Percentiles rank a stretch among this genome's conserved stretches.
phyloP scores from a whole-genome alignment of 805 yeast species.

The Debaryomyces maramus region DNA sequence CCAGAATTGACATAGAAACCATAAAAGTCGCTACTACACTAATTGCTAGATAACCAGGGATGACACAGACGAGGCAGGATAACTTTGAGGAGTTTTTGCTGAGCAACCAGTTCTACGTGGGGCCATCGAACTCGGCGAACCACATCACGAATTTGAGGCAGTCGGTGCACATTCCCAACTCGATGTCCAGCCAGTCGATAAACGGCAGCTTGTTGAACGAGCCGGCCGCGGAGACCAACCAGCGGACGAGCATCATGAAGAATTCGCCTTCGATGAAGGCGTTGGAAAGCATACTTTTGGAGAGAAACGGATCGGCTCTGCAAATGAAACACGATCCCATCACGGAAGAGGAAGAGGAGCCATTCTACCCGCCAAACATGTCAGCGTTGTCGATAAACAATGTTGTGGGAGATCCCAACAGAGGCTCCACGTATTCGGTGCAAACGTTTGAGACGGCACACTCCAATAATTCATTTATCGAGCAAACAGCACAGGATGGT shows the following conservation, averaged over 20 bases:
- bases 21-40: no score
- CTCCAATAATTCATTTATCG: constrained; percentile 10
- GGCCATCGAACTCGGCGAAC: constrained; percentile 20
- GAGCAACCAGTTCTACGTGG: constrained; percentile 34
- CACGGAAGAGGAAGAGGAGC: constrained; percentile 21
- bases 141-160: constrained; percentile 28
- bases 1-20: no score
- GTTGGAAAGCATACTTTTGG: constrained; percentile 33
- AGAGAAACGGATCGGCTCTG: constrained; percentile 9
- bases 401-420: neutral
- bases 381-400: constrained; percentile 7
- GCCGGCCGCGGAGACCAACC: neutral
- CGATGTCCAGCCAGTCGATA: constrained; percentile 26
- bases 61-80: constrained; percentile 8
- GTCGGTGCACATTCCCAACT: constrained; percentile 26
- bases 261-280: constrained; percentile 44
- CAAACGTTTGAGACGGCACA: constrained; percentile 32
- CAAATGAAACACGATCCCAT: constrained; percentile 1
- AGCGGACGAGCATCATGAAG: constrained; percentile 32
- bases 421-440: constrained; percentile 15
- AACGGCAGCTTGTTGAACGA: constrained; percentile 13
- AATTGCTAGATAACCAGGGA: no score
- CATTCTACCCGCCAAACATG: constrained; percentile 8
- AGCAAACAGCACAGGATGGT: neutral
- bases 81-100: constrained; percentile 33